A percentile compares a stretch with the other conserved stretches of the same genome.
Evolutionary conservation across 495 filamentous ascomycete genomes (phyloP).

Genomic region (Apiosordaria backusii): DNA sequence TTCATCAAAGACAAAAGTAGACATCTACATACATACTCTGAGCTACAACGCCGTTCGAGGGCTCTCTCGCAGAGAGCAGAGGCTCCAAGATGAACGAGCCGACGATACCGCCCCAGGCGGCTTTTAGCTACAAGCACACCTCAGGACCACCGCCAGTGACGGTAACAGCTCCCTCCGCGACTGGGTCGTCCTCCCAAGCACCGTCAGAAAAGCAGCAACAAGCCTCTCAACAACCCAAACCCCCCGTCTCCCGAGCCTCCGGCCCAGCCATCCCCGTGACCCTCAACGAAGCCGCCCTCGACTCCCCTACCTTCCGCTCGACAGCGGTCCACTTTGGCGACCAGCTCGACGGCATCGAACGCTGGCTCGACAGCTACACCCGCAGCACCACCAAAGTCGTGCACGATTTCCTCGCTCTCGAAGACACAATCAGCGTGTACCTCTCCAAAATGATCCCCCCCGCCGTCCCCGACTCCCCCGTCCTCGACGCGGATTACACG

Average conservation of each 20-base stretch:
- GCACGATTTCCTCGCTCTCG: conserved; percentile 66
- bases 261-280: conserved; percentile 65
- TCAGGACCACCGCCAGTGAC: conserved; percentile 5
- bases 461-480: conserved; percentile 60
- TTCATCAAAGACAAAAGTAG: neutral
- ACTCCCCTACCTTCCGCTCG: conserved; percentile 91
- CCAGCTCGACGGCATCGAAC: conserved; percentile 86
- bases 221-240: conserved; percentile 8
- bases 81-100: conserved; percentile 14
- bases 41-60: neutral
- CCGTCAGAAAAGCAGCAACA: conserved; percentile 6
- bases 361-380: conserved; percentile 87
- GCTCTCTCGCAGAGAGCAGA: neutral
- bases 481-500: conserved; percentile 94
- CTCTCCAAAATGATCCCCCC: conserved; percentile 68
- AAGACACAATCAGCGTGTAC: conserved; percentile 68
- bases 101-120: conserved; percentile 16
- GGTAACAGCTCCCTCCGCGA: neutral
- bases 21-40: neutral
- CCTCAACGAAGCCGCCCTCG: conserved; percentile 90
- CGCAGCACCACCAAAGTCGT: conserved; percentile 73
- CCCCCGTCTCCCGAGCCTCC: neutral
- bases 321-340: conserved; percentile 85
- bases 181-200: neutral
- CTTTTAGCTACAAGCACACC: conserved; percentile 7